Evolutionary conservation across 2,329 filamentous ascomycete species (phyloP).

Genomic region (Paraconiothyrium sp.): DNA sequence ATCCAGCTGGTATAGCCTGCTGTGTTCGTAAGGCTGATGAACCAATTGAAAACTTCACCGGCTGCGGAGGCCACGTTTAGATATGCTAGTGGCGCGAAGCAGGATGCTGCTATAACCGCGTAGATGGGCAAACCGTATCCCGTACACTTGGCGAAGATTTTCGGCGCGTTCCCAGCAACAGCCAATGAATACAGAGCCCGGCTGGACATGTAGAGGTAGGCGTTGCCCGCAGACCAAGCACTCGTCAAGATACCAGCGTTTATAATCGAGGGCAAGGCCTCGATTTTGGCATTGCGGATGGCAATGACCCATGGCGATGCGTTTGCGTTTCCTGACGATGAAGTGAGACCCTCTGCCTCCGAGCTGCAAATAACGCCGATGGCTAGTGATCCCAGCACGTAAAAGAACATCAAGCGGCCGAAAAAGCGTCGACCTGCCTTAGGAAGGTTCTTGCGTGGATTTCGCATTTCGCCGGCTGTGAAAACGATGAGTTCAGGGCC

Average conservation of each 20-base stretch:
- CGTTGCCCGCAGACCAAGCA: slow-evolving; percentile 67
- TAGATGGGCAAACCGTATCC: slow-evolving; percentile 66
- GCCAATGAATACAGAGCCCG: slow-evolving; percentile 65
- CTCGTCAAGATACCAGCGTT: slow-evolving; percentile 75
- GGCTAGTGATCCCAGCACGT: slow-evolving; percentile 64
- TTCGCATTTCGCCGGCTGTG: slow-evolving; percentile 67
- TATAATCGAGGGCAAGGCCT: slow-evolving; percentile 70
- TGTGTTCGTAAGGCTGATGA: slow-evolving; percentile 72
- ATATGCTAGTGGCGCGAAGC: slow-evolving; percentile 60
- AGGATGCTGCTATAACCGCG: slow-evolving; percentile 55
- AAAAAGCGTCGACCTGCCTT: slow-evolving; percentile 68
- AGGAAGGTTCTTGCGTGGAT: slow-evolving; percentile 67
- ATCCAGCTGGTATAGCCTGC: slow-evolving; percentile 64
- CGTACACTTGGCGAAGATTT: slow-evolving; percentile 67
- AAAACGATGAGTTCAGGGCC: slow-evolving; percentile 60
- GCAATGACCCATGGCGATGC: slow-evolving; percentile 62
- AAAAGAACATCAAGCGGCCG: slow-evolving; percentile 70
- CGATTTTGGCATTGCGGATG: slow-evolving; percentile 59
- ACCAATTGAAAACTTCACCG: slow-evolving; percentile 69
- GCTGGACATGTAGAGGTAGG: slow-evolving; percentile 62
- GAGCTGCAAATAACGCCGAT: slow-evolving; percentile 69
- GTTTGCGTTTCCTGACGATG: slow-evolving; percentile 62
- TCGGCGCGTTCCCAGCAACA: slow-evolving; percentile 71
- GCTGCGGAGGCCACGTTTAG: slow-evolving; percentile 57
- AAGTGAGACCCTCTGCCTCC: slow-evolving; percentile 60